These are phyloP conservation scores for Neurospora crassa DNA, from an alignment of 2,329 filamentous ascomycete genomes.

Conservation along the genomic window DNA sequence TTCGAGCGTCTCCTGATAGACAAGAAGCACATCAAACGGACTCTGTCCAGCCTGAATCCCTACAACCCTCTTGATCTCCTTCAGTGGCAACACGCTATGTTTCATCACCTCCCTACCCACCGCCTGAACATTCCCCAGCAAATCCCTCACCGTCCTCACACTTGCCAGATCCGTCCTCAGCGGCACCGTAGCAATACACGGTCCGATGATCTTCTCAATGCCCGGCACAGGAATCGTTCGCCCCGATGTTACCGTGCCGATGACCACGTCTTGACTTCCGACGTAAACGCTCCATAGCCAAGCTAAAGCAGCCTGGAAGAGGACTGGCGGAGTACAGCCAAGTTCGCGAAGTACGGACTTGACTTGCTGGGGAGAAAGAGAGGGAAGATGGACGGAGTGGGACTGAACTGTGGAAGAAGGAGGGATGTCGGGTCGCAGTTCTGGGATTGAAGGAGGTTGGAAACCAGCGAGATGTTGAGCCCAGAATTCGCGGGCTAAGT, in stretches of 20 bases:
- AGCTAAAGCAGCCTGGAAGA: slow-evolving; percentile 65
- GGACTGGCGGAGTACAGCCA: slow-evolving; percentile 53
- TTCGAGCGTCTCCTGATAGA: slow-evolving; percentile 70
- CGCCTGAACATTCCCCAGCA: slow-evolving; percentile 54
- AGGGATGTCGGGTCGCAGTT: slow-evolving; percentile 27
- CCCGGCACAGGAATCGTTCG: slow-evolving; percentile 60
- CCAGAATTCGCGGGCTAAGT: slow-evolving; percentile 56
- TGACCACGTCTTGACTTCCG: slow-evolving; percentile 55
- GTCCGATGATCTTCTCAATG: slow-evolving; percentile 68
- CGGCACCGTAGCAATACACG: slow-evolving; percentile 69
- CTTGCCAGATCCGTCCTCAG: slow-evolving; percentile 52
- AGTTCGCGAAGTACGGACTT: slow-evolving; percentile 28
- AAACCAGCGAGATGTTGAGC: slow-evolving; percentile 50
- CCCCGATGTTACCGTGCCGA: slow-evolving; percentile 77
- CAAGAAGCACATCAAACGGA: slow-evolving; percentile 70
- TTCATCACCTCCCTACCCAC: slow-evolving; percentile 57
- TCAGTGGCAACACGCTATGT: slow-evolving; percentile 53
- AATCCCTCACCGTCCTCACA: slow-evolving; percentile 43
- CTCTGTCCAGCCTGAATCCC: slow-evolving; percentile 42
- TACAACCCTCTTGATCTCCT: slow-evolving; percentile 57
- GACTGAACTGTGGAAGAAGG: neutral
- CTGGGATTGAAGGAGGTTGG: slow-evolving; percentile 46
- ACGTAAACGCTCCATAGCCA: slow-evolving; percentile 57
- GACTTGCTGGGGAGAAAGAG: slow-evolving; percentile 21
- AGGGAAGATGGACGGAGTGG: slow-evolving; percentile 18